Base-by-base conservation (phyloP, 768 basidiomycete genomes). In the Russula brevipes region DNA sequence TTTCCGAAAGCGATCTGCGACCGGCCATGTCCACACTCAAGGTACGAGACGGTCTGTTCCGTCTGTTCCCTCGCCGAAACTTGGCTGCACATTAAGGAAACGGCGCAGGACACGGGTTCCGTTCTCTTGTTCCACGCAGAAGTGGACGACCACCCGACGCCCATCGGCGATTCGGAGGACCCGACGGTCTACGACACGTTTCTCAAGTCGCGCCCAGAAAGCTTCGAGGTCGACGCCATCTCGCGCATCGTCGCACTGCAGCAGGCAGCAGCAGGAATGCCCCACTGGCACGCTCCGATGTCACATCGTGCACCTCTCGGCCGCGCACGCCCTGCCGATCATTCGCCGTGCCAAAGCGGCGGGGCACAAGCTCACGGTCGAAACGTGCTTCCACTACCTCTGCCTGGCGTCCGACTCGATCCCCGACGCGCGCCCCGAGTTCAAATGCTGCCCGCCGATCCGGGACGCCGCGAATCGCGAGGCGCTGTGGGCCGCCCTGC, bases 361-460 rank as follows among this genome's bases (percentile, higher is more conserved):
- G 1, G 85, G 88, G 0, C 74, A 85, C 39, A 85, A 86, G 9
- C 76, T 99, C 56, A 93, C 94, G 0, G 91, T 94, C 54, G 96
- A 99, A 79, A 99, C 96, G 0, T 98, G 95, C 74, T 98, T 96
- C 76, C 96, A 99, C 74, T 99, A 99, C 76, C 84, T 98, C 24
- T 85, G 85, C 68, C 82, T 97, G 8, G 78, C 82, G 45, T 81
- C 93, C 0, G 82, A 85, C 58, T 75, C 83, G 52, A 87, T 97
- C 61, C 92, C 91, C 5, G 72, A 81, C 60, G 88, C 88, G 10
- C 83, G 76, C 30, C 87, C 94, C 54, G 87, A 94, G 73, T 95
- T 92, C 81, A 97, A 98, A 73, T 99, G 96, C 71, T 97, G 94
- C 72, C 96, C 96, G 4, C 97, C 96, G 5, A 89, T 99, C 65